phyloP scores from a whole-genome alignment of 768 basidiomycete genomes.

The Termitomyces eurrhizus region DNA sequence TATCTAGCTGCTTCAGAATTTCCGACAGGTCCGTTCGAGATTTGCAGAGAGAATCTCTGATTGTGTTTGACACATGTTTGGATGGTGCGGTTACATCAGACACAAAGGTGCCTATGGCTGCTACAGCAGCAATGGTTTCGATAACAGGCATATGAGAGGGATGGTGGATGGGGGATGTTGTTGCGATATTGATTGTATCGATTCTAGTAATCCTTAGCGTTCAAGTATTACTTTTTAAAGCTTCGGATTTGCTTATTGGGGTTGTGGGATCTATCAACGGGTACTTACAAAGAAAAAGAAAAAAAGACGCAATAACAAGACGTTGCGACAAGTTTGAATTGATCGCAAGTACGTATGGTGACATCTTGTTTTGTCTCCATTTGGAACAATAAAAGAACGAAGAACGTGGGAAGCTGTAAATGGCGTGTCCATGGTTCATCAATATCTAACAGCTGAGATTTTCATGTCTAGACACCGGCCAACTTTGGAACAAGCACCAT shows the following conservation, averaged over 20 bases:
- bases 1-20: background rate
- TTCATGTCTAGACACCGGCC: background rate
- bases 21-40: background rate
- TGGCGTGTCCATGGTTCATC: background rate
- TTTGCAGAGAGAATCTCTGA: background rate
- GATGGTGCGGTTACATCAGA: background rate
- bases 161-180: background rate
- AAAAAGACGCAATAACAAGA: background rate
- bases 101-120: background rate
- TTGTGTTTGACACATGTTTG: background rate
- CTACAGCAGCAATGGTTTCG: background rate
- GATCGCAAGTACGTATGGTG: background rate
- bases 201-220: too few species aligned
- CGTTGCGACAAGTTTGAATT: too few species aligned
- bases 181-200: background rate
- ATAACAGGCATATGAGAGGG: background rate
- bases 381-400: background rate
- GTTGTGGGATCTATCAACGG: background rate
- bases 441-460: background rate
- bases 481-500: background rate
- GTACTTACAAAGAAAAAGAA: background rate
- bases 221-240: background rate
- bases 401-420: background rate
- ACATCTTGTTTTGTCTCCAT: background rate
- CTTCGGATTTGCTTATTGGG: background rate